Percentiles rank a stretch among this genome's conserved stretches.
phyloP scores from a whole-genome alignment of 2,329 filamentous ascomycete genomes.

The Ascochyta koolunga region DNA sequence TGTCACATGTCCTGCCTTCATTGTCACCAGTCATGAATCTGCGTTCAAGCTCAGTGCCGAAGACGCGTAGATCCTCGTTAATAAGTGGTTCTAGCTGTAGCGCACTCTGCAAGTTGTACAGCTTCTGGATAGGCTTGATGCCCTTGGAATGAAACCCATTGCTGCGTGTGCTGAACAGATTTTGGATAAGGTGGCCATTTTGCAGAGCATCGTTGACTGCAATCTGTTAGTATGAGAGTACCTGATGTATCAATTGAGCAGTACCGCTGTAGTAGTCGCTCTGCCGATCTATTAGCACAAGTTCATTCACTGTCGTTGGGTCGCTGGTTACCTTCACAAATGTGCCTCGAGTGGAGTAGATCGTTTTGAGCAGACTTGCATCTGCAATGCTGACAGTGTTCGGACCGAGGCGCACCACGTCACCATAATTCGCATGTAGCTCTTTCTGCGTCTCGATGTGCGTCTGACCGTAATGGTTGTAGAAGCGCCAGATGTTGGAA shows the following conservation, averaged over 20 bases:
- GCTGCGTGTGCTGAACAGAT: constrained; percentile 42
- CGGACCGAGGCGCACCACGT: constrained; percentile 38
- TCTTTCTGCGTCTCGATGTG: constrained; percentile 38
- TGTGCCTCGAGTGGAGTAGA: constrained; percentile 42
- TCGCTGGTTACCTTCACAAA: constrained; percentile 33
- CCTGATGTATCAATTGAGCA: neutral
- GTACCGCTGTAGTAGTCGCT: constrained; percentile 36
- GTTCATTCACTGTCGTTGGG: neutral
- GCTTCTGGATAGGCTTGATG: constrained; percentile 38
- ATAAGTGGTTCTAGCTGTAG: constrained; percentile 37
- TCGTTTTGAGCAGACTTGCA: constrained; percentile 37
- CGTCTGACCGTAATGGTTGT: constrained; percentile 35
- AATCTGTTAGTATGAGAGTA: neutral
- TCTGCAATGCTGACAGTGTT: constrained; percentile 40
- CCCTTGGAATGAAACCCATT: constrained; percentile 35
- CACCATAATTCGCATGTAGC: constrained; percentile 39
- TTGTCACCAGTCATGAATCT: constrained; percentile 35
- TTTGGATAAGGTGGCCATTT: constrained; percentile 36
- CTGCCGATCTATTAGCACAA: constrained; percentile 16
- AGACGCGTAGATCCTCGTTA: constrained; percentile 28
- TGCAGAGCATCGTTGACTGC: constrained; percentile 42
- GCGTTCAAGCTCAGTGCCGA: constrained; percentile 34
- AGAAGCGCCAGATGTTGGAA: constrained; percentile 40
- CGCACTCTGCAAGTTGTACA: constrained; percentile 35
- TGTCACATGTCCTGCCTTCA: constrained; percentile 36